These are phyloP conservation scores for Xylaria telfairii DNA, from an alignment of 495 filamentous ascomycete genomes.

Conservation along the genomic window DNA sequence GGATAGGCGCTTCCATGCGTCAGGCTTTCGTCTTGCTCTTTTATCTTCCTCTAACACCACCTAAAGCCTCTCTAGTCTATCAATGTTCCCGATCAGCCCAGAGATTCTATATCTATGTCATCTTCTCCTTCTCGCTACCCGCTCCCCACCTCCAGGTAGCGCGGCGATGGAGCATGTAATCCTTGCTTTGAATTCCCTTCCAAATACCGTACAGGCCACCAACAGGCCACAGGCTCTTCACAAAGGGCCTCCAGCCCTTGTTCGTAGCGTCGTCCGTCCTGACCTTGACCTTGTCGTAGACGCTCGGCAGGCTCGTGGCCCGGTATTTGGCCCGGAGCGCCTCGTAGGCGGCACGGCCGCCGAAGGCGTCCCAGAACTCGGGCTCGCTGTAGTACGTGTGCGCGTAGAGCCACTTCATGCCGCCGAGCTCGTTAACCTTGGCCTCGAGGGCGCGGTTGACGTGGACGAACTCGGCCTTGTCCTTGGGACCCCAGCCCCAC, in stretches of 20 bases:
- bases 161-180: slow-evolving; percentile 59
- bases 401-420: slow-evolving; percentile 68
- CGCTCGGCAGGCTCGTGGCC: slow-evolving; percentile 57
- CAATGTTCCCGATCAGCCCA: background rate
- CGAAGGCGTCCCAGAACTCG: slow-evolving; percentile 64
- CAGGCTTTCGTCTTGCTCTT: background rate
- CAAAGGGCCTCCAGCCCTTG: slow-evolving; percentile 42
- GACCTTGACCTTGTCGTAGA: slow-evolving; percentile 64
- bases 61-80: background rate
- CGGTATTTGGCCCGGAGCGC: slow-evolving; percentile 57
- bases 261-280: slow-evolving; percentile 20
- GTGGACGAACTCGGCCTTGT: slow-evolving; percentile 50
- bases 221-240: slow-evolving; percentile 54
- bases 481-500: slow-evolving; percentile 57
- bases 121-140: slow-evolving; percentile 27
- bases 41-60: background rate
- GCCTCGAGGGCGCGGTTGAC: slow-evolving; percentile 70
- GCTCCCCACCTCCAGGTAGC: slow-evolving; percentile 58
- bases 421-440: slow-evolving; percentile 67
- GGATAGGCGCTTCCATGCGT: background rate
- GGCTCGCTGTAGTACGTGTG: slow-evolving; percentile 63
- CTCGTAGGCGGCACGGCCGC: slow-evolving; percentile 58
- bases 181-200: slow-evolving; percentile 60
- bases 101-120: background rate
- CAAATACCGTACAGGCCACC: slow-evolving; percentile 62